Evolutionary conservation across 768 basidiomycete genomes (phyloP).

Genomic region (Lentinus tigrinus): DNA sequence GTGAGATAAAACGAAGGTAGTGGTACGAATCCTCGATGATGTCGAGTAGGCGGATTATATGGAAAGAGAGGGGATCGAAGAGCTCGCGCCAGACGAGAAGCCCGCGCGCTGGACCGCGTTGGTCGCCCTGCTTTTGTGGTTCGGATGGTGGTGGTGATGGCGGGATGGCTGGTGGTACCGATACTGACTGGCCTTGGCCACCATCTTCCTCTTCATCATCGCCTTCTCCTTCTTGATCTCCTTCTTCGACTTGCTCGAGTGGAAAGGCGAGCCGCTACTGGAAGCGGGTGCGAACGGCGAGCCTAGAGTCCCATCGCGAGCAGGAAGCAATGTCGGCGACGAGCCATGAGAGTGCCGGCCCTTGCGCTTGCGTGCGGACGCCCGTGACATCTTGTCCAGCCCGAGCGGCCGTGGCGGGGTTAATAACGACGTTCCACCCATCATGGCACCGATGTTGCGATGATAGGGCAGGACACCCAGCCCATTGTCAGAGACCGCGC

Average conservation of each 20-base stretch:
- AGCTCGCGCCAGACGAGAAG: conserved; percentile 28
- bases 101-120: conserved; percentile 51
- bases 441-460: conserved; percentile 16
- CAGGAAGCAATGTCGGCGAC: conserved; percentile 35
- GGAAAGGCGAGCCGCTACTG: conserved; percentile 14
- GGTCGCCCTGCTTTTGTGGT: conserved; percentile 57
- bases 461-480: conserved; percentile 29
- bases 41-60: conserved; percentile 7
- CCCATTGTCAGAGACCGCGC: conserved; percentile 38
- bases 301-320: conserved; percentile 50
- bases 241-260: conserved; percentile 44
- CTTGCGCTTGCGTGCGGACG: conserved; percentile 24
- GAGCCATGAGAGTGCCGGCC: conserved; percentile 21
- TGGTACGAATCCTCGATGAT: not conserved
- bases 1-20: conserved; percentile 1
- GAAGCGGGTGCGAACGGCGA: conserved; percentile 45
- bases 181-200: conserved; percentile 35
- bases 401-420: conserved; percentile 18
- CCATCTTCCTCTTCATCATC: conserved; percentile 57
- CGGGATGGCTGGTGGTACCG: conserved; percentile 45
- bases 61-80: conserved; percentile 25
- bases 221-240: conserved; percentile 69
- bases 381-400: conserved; percentile 22
- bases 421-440: conserved; percentile 15
- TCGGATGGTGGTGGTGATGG: conserved; percentile 62